Conservation (phyloP, 257 asterid genomes). For the Schizonepeta tenuifolia region DNA sequence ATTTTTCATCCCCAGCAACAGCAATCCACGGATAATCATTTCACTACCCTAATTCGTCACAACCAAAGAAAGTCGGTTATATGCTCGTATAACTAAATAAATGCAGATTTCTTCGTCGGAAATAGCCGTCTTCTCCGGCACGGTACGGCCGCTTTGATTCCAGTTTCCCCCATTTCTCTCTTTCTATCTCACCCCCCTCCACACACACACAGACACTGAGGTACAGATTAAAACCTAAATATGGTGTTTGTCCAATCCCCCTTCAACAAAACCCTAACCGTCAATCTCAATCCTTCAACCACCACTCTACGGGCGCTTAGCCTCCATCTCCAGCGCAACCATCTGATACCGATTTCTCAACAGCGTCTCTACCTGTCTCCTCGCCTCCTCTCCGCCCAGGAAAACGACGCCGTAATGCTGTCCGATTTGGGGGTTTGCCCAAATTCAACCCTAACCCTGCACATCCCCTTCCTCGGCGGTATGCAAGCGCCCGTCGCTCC, state of each 20-base stretch:
- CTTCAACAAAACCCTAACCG: constrained; percentile 57
- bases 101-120: background rate
- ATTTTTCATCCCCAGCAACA: no score
- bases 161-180: background rate
- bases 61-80: background rate
- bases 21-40: no score
- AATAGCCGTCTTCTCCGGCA: constrained; percentile 13
- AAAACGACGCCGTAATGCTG: constrained; percentile 37
- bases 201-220: background rate
- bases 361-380: constrained; percentile 68
- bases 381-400: constrained; percentile 45
- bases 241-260: constrained; percentile 71
- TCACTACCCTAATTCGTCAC: no score
- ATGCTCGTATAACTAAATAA: background rate
- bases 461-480: constrained; percentile 61
- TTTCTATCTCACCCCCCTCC: background rate
- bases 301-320: constrained; percentile 48
- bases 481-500: constrained; percentile 75
- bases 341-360: constrained; percentile 48
- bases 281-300: constrained; percentile 54
- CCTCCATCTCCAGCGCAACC: constrained; percentile 45
- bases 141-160: background rate
- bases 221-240: background rate
- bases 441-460: constrained; percentile 62
- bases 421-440: constrained; percentile 55